These are phyloP conservation scores for Buxus sempervirens DNA, from an alignment of 164 flowering plant genomes.

Conservation along the genomic window DNA sequence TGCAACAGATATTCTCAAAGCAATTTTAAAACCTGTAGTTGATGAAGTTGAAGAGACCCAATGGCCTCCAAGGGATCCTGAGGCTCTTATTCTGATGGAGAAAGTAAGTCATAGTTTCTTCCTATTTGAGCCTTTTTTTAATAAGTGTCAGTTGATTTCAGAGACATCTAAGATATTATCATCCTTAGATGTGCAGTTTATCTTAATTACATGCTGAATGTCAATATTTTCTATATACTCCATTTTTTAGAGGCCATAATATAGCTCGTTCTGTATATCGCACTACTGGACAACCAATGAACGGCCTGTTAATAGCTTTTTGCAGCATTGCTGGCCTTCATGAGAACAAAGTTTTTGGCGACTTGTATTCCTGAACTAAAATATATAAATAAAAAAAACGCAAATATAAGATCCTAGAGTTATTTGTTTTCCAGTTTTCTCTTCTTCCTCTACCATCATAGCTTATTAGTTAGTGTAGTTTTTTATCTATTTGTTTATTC, in stretches of 20 bases:
- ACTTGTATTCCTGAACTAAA: too few relatives aligned
- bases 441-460: not conserved
- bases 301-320: too few relatives aligned
- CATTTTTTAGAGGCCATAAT: too few relatives aligned
- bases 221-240: too few relatives aligned
- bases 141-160: too few relatives aligned
- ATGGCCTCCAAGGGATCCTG: constrained; percentile 95
- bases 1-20: constrained; percentile 83
- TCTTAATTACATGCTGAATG: too few relatives aligned
- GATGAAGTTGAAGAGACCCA: constrained; percentile 68
- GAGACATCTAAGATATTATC: too few relatives aligned
- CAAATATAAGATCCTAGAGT: not conserved
- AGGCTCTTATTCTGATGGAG: constrained; percentile 70
- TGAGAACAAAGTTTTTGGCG: too few relatives aligned
- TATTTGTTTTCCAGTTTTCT: not conserved
- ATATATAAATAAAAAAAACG: not conserved
- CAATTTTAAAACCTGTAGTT: constrained; percentile 62
- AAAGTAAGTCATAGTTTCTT: constrained; percentile 38
- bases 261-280: too few relatives aligned
- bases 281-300: too few relatives aligned
- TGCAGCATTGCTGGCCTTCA: too few relatives aligned
- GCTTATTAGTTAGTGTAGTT: not conserved
- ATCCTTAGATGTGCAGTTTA: too few relatives aligned
- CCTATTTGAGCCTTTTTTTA: not conserved
- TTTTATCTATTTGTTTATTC: not conserved